Percentiles rank a stretch among this genome's conserved stretches.
phyloP scores from a whole-genome alignment of 495 filamentous ascomycete genomes.

The Evernia prunastri region DNA sequence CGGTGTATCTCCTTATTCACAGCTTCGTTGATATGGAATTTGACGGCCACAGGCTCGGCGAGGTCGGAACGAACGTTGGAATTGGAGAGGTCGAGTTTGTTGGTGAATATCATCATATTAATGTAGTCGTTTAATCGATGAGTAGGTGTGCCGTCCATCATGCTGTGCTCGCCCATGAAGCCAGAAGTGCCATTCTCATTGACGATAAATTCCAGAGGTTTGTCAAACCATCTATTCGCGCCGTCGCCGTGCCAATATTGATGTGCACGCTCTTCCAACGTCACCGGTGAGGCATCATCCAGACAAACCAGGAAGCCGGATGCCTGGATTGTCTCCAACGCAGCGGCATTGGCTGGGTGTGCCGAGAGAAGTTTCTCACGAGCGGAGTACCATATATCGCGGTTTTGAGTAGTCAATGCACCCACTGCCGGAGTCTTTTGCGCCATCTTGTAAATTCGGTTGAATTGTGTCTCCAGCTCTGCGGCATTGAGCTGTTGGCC shows the following conservation, averaged over 20 bases:
- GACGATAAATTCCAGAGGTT: constrained; percentile 95
- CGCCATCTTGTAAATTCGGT: constrained; percentile 73
- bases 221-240: constrained; percentile 95
- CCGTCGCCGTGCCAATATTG: constrained; percentile 99
- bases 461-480: constrained; percentile 85
- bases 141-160: constrained; percentile 99
- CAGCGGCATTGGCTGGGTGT: constrained; percentile 65
- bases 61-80: constrained; percentile 70
- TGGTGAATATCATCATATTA: constrained; percentile 81
- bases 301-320: constrained; percentile 89
- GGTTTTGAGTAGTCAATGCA: constrained; percentile 81
- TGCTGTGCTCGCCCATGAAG: constrained; percentile 97
- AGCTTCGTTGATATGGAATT: constrained; percentile 67
- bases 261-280: constrained; percentile 88
- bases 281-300: constrained; percentile 87
- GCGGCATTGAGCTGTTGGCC: constrained; percentile 76
- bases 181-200: constrained; percentile 97
- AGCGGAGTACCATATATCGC: constrained; percentile 86
- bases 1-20: constrained; percentile 67
- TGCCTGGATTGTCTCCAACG: constrained; percentile 78
- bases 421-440: constrained; percentile 69
- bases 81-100: constrained; percentile 81
- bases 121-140: constrained; percentile 92
- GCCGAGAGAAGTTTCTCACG: constrained; percentile 69
- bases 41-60: constrained; percentile 68